These are phyloP conservation scores for Crucihimalaya himalaica DNA, from an alignment of 345 rosid genomes.

Conservation along the genomic window DNA sequence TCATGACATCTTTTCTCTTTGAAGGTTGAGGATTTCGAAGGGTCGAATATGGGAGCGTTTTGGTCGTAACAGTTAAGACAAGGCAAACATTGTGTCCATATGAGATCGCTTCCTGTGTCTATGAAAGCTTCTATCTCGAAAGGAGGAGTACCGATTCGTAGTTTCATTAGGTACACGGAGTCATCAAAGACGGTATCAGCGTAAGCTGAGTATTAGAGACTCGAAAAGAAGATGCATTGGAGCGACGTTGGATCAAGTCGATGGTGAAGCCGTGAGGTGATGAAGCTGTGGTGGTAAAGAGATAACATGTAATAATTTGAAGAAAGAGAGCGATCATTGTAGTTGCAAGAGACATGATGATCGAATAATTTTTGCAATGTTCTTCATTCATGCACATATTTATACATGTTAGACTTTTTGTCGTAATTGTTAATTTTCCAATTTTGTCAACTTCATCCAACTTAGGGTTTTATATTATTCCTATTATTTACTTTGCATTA, in stretches of 20 bases:
- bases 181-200: neutral
- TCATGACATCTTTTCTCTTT: neutral
- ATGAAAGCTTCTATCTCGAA: neutral
- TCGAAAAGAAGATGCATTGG: neutral
- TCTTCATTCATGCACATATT: too few species aligned
- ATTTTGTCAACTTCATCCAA: too few species aligned
- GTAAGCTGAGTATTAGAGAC: neutral
- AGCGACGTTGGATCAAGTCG: constrained; percentile 18
- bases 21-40: constrained; percentile 18
- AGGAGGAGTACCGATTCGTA: constrained; percentile 17
- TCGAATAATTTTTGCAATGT: too few species aligned
- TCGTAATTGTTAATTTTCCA: too few species aligned
- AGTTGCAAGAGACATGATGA: neutral
- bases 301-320: constrained; percentile 17
- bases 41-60: constrained; percentile 16
- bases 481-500: too few species aligned
- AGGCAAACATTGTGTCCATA: constrained; percentile 35
- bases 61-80: constrained; percentile 15
- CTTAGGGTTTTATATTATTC: too few species aligned
- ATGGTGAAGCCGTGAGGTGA: constrained; percentile 33
- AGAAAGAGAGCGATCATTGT: neutral
- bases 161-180: neutral
- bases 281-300: constrained; percentile 7
- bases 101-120: constrained; percentile 15
- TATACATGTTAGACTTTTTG: too few species aligned